Base-by-base conservation (phyloP, 2,329 filamentous ascomycete genomes). In the Lachnellula arida region DNA sequence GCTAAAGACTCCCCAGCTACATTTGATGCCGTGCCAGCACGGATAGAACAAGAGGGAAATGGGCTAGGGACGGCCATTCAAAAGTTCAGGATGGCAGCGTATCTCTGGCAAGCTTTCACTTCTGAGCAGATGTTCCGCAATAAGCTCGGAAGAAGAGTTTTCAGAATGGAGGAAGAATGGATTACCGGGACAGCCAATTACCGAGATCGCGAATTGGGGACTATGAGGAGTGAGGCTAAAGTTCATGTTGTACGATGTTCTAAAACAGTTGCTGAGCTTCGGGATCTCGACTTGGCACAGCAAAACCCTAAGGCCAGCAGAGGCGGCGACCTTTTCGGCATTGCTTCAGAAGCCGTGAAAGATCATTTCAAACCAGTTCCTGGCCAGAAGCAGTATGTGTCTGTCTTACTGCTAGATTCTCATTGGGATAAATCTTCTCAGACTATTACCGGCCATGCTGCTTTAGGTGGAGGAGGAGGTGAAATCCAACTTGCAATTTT, bases 71-170 rank as follows among this genome's bases (percentile, higher is more conserved):
- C 83, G 7, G 94, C 94, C 0, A 80, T 96, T 51, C 84, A 83
- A 66, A 99, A 99, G 70, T 97, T 94, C 70, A 84, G 92, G 60
- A 97, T 96, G 88, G 88, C 91, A 17, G 93, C 91, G 23, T 97
- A 97, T 70, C 78, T 97, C 14, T 97, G 94, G 92, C 94, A 99
- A 71, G 91, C 92, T 7, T 97, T 96, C 67, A 97, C 93, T 0
- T 91, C 90, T 6, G 94, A 99, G 71, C 92, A 97, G 70, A 97
- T 97, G 93, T 88, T 84, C 71, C 86, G 91, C 60, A 89, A 96
- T 70, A 89, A 87, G 58, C 84, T 97, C 63, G 91, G 92, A 9
- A 82, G 93, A 56, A 85, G 93, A 55, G 86, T 84, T 52, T 97
- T 97, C 72, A 82, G 92, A 44, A 92, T 96, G 60, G 94, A 97